phyloP scores from a whole-genome alignment of 345 rosid species.

The Brassica rapa region DNA sequence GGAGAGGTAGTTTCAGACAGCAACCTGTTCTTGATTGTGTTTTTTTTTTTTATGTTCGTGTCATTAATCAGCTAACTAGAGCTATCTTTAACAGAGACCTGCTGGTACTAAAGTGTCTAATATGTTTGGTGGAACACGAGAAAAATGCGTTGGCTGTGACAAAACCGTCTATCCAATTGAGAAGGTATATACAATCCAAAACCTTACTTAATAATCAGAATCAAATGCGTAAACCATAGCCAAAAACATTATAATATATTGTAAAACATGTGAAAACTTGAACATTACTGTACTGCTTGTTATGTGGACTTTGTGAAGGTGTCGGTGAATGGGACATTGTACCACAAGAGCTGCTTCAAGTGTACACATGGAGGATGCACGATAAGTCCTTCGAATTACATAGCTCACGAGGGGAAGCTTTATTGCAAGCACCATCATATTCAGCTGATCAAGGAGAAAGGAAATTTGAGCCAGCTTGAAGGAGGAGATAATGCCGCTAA shows the following conservation, averaged over 20 bases:
- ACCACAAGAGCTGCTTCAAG: slow-evolving; percentile 98
- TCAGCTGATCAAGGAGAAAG: slow-evolving; percentile 93
- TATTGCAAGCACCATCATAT: slow-evolving; percentile 97
- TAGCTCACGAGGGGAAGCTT: slow-evolving; percentile 93
- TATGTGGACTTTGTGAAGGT: slow-evolving; percentile 50
- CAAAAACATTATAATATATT: background rate
- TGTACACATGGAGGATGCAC: slow-evolving; percentile 97
- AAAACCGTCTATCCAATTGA: slow-evolving; percentile 90
- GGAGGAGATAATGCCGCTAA: slow-evolving; percentile 53
- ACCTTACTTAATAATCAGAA: too few relatives aligned
- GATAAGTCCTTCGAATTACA: slow-evolving; percentile 91
- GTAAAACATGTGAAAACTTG: too few relatives aligned
- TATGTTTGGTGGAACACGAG: slow-evolving; percentile 94
- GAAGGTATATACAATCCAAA: slow-evolving; percentile 60
- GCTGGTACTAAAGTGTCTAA: slow-evolving; percentile 70
- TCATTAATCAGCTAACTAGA: slow-evolving; percentile 38
- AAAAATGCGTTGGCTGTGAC: slow-evolving; percentile 85
- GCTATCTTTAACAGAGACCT: slow-evolving; percentile 61
- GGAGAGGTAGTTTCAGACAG: slow-evolving; percentile 60
- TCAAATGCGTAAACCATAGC: background rate
- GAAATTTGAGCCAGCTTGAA: slow-evolving; percentile 94
- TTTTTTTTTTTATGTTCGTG: slow-evolving; percentile 10
- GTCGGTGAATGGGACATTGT: slow-evolving; percentile 89
- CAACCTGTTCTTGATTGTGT: slow-evolving; percentile 3
- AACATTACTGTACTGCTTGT: background rate